Conservation (phyloP, 495 filamentous ascomycete species). For the Pyronema domesticum region DNA sequence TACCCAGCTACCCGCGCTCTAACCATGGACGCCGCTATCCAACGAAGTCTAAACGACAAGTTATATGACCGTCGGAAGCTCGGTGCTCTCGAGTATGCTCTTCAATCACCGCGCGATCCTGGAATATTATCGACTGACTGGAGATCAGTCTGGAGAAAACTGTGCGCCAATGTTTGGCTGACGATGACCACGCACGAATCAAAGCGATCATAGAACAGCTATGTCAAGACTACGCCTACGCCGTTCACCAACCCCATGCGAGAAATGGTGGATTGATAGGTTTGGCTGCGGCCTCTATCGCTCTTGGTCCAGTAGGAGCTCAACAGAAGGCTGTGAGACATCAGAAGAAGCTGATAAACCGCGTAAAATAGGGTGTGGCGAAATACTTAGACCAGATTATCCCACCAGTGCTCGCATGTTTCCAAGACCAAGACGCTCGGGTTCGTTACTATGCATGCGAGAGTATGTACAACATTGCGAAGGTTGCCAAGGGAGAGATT, state of each 20-base stretch:
- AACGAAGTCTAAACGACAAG: slow-evolving; percentile 89
- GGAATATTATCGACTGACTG: not conserved
- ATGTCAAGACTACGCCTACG: slow-evolving; percentile 94
- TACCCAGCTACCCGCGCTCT: not conserved
- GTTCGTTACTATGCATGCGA: slow-evolving; percentile 98
- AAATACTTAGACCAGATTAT: slow-evolving; percentile 84
- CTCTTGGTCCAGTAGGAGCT: slow-evolving; percentile 64
- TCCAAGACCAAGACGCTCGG: slow-evolving; percentile 92
- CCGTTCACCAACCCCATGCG: slow-evolving; percentile 92
- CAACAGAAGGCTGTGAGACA: not conserved
- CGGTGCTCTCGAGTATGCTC: slow-evolving; percentile 82
- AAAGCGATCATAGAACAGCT: slow-evolving; percentile 82
- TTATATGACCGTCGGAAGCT: slow-evolving; percentile 94
- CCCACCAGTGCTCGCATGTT: slow-evolving; percentile 94
- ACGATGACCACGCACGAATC: slow-evolving; percentile 59
- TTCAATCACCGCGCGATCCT: not conserved
- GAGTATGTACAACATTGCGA: slow-evolving; percentile 99
- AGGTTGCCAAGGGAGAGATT: slow-evolving; percentile 92
- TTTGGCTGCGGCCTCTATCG: slow-evolving; percentile 88
- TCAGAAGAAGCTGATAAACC: too few species aligned
- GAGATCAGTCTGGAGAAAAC: slow-evolving; percentile 60
- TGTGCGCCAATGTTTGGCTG: slow-evolving; percentile 67
- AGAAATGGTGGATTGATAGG: slow-evolving; percentile 94
- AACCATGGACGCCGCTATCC: slow-evolving; percentile 70
- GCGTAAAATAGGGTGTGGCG: slow-evolving; percentile 52